phyloP scores from a whole-genome alignment of 352 stramenopile species.

The Phytophthora pinifolia region DNA sequence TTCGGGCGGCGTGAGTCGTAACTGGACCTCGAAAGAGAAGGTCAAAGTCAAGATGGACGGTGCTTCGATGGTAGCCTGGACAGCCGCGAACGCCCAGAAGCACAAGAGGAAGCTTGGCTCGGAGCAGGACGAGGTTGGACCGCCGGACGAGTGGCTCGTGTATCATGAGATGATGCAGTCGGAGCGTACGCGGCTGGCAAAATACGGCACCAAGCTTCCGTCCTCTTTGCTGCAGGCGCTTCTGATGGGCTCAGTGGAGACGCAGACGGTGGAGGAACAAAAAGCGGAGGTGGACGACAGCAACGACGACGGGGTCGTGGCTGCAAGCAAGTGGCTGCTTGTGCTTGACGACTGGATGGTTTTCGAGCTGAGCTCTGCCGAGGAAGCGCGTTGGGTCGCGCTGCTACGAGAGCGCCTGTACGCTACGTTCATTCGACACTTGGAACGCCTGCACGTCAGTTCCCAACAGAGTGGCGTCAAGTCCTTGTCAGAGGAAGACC shows the following conservation, averaged over 20 bases:
- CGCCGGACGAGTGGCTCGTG: conserved; percentile 63
- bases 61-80: conserved; percentile 53
- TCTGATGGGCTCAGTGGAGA: conserved; percentile 58
- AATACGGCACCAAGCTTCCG: conserved; percentile 71
- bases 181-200: conserved; percentile 59
- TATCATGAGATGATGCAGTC: conserved; percentile 89
- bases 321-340: conserved; percentile 40
- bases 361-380: conserved; percentile 45
- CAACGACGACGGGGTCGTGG: conserved; percentile 5
- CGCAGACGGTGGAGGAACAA: conserved; percentile 35
- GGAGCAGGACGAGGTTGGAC: conserved; percentile 27
- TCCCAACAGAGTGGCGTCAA: conserved; percentile 20
- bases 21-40: conserved; percentile 83
- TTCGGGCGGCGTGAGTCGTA: conserved; percentile 38
- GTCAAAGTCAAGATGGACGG: conserved; percentile 75
- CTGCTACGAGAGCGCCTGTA: conserved; percentile 59
- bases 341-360: conserved; percentile 80
- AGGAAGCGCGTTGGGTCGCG: conserved; percentile 52
- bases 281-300: conserved; percentile 12
- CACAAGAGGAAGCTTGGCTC: conserved; percentile 24
- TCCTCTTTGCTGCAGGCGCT: conserved; percentile 58
- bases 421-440: conserved; percentile 63
- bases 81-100: conserved; percentile 18
- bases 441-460: conserved; percentile 55
- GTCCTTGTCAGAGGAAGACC: conserved; percentile 7